Percentiles rank a stretch among this genome's conserved stretches.
Evolutionary conservation across 2,329 filamentous ascomycete species (phyloP).

Genomic region (Metarhizium humberi): DNA sequence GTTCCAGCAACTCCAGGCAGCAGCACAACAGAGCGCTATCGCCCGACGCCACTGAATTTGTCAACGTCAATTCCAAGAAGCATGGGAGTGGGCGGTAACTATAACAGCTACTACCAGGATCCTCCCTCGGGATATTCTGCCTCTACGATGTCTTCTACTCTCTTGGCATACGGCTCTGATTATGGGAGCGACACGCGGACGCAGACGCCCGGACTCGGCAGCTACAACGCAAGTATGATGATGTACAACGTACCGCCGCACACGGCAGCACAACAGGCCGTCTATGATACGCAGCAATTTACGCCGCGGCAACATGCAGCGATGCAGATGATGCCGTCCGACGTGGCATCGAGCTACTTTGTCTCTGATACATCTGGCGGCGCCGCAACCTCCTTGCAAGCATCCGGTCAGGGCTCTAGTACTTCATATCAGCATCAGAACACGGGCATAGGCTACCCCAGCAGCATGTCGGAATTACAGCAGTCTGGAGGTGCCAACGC

Average conservation of each 20-base stretch:
- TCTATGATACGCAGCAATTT: conserved; percentile 74
- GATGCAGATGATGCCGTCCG: conserved; percentile 56
- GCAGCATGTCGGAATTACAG: conserved; percentile 34
- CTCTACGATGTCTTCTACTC: conserved; percentile 45
- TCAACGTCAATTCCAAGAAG: conserved; percentile 38
- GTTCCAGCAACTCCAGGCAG: conserved; percentile 34
- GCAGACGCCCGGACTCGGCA: conserved; percentile 43
- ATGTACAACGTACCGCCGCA: conserved; percentile 71
- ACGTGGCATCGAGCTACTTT: conserved; percentile 63
- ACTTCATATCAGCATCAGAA: conserved; percentile 56
- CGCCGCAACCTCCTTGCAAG: conserved; percentile 43
- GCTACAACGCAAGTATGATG: conserved; percentile 56
- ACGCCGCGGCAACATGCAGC: conserved; percentile 65
- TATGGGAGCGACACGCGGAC: conserved; percentile 55
- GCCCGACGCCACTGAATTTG: conserved; percentile 39
- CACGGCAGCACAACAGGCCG: conserved; percentile 48
- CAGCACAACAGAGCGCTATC: conserved; percentile 31
- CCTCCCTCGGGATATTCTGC: conserved; percentile 41
- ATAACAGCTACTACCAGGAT: conserved; percentile 51
- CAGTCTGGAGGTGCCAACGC: conserved; percentile 14
- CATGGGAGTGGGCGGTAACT: conserved; percentile 48
- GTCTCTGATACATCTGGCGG: conserved; percentile 31
- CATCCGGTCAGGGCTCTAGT: conserved; percentile 37
- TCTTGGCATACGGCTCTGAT: conserved; percentile 52
- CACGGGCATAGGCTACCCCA: conserved; percentile 44